Percentiles rank a stretch among this genome's conserved stretches.
Conservation (phyloP, 441 rosid species). For the Gossypium schwendimanii region DNA sequence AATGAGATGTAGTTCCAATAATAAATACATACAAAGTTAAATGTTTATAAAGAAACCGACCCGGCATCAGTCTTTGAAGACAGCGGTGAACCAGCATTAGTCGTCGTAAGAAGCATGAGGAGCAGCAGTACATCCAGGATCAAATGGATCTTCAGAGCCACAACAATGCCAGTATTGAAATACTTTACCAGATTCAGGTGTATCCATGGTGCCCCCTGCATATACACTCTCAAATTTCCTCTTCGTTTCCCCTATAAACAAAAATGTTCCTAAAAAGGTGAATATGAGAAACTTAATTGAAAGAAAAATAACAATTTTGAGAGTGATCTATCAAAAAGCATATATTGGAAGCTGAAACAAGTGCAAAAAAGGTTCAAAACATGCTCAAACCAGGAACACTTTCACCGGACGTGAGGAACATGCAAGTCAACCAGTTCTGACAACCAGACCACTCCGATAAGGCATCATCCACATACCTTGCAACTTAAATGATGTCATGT, state of each 20-base stretch:
- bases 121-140: conserved; percentile 81
- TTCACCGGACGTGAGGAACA: no score
- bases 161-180: conserved; percentile 92
- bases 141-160: conserved; percentile 84
- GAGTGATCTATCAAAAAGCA: not conserved
- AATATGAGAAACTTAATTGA: not conserved
- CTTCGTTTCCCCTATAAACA: conserved; percentile 63
- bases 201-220: conserved; percentile 71
- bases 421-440: no score
- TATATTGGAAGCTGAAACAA: not conserved
- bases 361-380: not conserved
- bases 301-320: not conserved
- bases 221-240: conserved; percentile 88
- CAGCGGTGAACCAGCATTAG: conserved; percentile 18
- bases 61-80: conserved; percentile 1
- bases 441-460: no score
- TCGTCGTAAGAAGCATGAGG: conserved; percentile 82
- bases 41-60: not conserved
- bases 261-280: not conserved
- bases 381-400: no score
- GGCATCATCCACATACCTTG: no score
- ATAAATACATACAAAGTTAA: not conserved
- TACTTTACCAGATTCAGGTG: conserved; percentile 67
- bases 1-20: not conserved
- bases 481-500: no score